Conservation (phyloP, 1,284 basidiomycete genomes). For the Sphaerobolus stellatus region DNA sequence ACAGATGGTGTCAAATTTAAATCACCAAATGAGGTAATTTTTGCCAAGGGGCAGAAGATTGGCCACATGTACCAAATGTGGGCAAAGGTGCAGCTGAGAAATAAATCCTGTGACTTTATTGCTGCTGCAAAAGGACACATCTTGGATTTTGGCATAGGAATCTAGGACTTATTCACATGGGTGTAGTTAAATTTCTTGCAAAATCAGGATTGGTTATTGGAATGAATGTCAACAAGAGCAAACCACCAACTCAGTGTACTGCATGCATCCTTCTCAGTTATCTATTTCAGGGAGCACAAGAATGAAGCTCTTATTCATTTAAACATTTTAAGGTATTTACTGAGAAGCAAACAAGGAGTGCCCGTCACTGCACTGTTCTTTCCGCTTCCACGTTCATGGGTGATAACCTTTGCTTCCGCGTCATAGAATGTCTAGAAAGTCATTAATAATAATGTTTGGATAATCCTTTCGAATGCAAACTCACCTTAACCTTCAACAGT, state of each 20-base stretch:
- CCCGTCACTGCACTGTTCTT: too few species aligned
- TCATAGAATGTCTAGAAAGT: too few species aligned
- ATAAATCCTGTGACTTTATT: neutral
- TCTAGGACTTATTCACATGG: neutral
- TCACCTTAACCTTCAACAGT: too few species aligned
- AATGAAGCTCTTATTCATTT: neutral
- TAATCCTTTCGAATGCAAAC: too few species aligned
- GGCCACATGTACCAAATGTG: constrained; percentile 1
- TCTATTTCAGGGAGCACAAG: neutral
- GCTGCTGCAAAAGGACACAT: neutral
- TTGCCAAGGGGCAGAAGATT: neutral
- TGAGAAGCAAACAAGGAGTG: too few species aligned
- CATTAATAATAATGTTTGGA: too few species aligned
- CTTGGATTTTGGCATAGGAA: neutral
- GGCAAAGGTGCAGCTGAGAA: neutral
- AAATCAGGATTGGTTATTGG: neutral
- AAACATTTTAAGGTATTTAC: too few species aligned
- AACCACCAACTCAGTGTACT: neutral
- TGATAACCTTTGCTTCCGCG: too few species aligned
- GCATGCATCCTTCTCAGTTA: neutral
- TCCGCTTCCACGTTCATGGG: too few species aligned
- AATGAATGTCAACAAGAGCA: neutral
- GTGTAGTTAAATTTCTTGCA: neutral
- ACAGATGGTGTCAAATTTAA: neutral
- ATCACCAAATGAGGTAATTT: neutral